Percentiles rank a stretch among this genome's conserved stretches.
Conservation (phyloP, 495 filamentous ascomycete species). For the Rhypophila decipiens region DNA sequence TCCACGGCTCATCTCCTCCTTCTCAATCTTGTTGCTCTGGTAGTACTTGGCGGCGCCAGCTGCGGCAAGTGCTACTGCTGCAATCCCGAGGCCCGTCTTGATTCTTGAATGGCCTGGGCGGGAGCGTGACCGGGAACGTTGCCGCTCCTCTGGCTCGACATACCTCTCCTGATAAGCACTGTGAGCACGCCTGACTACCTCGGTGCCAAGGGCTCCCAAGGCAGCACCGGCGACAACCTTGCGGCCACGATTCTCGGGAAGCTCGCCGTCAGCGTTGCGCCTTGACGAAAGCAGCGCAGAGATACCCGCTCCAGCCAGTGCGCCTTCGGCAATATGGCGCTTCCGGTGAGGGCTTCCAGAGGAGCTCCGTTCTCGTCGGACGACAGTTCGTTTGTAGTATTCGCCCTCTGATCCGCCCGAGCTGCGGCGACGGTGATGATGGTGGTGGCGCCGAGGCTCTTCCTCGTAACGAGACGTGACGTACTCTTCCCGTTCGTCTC, state of each 20-base stretch:
- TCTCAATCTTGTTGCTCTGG: slow-evolving; percentile 59
- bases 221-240: slow-evolving; percentile 74
- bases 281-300: slow-evolving; percentile 69
- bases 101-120: slow-evolving; percentile 45
- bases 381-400: slow-evolving; percentile 39
- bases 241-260: slow-evolving; percentile 57
- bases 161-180: slow-evolving; percentile 63
- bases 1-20: slow-evolving; percentile 59
- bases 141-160: slow-evolving; percentile 41
- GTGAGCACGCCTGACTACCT: slow-evolving; percentile 65
- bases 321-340: slow-evolving; percentile 82
- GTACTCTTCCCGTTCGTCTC: slow-evolving; percentile 46
- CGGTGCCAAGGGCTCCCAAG: slow-evolving; percentile 74
- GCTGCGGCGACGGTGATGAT: slow-evolving; percentile 22
- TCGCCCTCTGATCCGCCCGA: slow-evolving; percentile 47
- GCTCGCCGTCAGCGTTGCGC: slow-evolving; percentile 52
- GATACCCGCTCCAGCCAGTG: slow-evolving; percentile 69
- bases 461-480: slow-evolving; percentile 48
- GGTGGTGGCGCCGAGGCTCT: slow-evolving; percentile 27
- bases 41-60: slow-evolving; percentile 76
- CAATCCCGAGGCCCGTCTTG: slow-evolving; percentile 67
- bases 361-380: slow-evolving; percentile 38
- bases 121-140: slow-evolving; percentile 51
- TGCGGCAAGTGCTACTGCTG: slow-evolving; percentile 66
- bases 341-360: slow-evolving; percentile 50